Evolutionary conservation across 75 land plant genomes (phyloP).

Genomic region (Selaginella moellendorffii): DNA sequence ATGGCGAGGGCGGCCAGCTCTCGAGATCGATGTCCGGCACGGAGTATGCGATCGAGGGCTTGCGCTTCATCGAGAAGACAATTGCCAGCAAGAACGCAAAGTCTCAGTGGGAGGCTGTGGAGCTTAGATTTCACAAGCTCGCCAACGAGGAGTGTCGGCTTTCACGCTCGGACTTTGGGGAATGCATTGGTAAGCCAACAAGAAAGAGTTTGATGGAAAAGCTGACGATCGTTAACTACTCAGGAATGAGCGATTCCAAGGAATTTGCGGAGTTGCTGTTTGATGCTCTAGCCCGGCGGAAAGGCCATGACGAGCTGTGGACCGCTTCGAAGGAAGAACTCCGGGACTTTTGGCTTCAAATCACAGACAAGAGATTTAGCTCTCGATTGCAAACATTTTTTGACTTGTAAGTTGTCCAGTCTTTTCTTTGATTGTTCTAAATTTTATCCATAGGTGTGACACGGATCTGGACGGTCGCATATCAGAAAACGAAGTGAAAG

Average conservation of each 20-base stretch:
- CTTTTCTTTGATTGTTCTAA: no score
- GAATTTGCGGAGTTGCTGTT: constrained; percentile 18
- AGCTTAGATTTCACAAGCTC: constrained; percentile 12
- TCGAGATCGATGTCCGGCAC: constrained; percentile 12
- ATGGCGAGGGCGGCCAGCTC: background rate
- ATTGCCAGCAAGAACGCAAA: constrained; percentile 11
- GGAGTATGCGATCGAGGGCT: constrained; percentile 18
- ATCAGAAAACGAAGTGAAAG: constrained; percentile 21
- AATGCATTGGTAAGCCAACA: constrained; percentile 1
- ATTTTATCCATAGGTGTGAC: constrained; percentile 24
- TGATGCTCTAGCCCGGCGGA: constrained; percentile 17
- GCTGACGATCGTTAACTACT: no score
- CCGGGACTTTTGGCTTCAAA: constrained; percentile 15
- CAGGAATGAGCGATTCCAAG: constrained; percentile 21
- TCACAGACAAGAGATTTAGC: constrained; percentile 14
- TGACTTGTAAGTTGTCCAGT: constrained; percentile 29
- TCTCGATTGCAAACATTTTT: constrained; percentile 20
- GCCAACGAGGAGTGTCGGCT: background rate
- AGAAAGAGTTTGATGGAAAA: no score
- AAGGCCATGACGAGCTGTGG: constrained; percentile 11
- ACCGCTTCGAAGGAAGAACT: constrained; percentile 15
- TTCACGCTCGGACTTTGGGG: background rate
- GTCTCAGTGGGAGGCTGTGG: constrained; percentile 13
- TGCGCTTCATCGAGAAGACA: constrained; percentile 17
- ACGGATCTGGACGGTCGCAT: constrained; percentile 17